These are phyloP conservation scores for Schizochytrium sp. DNA, from an alignment of 108 stramenopile species.

Conservation along the genomic window DNA sequence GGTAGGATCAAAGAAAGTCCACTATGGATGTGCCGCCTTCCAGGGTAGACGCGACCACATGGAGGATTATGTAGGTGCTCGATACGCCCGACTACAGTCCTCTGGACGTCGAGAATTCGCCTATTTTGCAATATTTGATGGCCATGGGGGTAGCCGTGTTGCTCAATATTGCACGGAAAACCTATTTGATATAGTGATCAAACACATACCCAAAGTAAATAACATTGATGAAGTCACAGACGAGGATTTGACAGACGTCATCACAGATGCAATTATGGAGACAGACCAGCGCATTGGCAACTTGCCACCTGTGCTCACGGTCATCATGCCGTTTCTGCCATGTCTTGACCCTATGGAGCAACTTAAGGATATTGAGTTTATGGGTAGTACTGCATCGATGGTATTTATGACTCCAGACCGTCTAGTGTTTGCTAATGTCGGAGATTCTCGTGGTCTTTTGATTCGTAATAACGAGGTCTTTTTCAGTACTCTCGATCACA, in stretches of 20 bases:
- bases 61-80: slow-evolving; percentile 26
- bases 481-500: slow-evolving; percentile 1
- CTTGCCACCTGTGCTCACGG: not conserved
- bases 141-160: slow-evolving; percentile 56
- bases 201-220: not conserved
- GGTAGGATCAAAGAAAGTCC: not conserved
- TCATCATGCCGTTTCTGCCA: not conserved
- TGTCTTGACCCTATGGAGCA: not conserved
- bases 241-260: not conserved
- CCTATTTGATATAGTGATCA: not conserved
- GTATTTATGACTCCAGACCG: not conserved
- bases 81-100: not conserved
- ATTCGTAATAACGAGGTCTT: not conserved
- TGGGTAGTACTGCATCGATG: slow-evolving; percentile 4
- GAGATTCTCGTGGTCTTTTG: slow-evolving; percentile 27
- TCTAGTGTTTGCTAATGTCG: slow-evolving; percentile 19
- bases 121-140: slow-evolving; percentile 20
- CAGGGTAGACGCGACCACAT: slow-evolving; percentile 35
- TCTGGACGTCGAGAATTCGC: not conserved
- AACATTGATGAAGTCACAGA: not conserved
- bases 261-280: slow-evolving; percentile 1
- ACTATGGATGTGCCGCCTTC: not conserved
- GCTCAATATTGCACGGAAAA: not conserved
- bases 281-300: not conserved
- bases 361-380: not conserved